These are phyloP conservation scores for Protea cynaroides DNA, from an alignment of 164 flowering plant species.

Conservation along the genomic window DNA sequence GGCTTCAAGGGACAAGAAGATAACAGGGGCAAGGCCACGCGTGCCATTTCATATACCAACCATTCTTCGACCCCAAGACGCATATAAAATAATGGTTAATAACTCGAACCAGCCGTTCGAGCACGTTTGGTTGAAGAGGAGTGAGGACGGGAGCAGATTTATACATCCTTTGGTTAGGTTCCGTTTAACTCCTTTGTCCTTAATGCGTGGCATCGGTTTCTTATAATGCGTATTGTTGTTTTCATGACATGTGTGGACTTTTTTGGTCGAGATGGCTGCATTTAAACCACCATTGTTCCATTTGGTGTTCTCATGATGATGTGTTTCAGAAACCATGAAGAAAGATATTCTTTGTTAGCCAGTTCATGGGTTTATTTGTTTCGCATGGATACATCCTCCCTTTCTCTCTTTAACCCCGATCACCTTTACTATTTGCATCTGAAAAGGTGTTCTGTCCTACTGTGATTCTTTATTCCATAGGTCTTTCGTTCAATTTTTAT, in stretches of 20 bases:
- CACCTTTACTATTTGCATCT: no score
- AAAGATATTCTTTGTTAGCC: no score
- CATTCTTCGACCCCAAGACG: slow-evolving; percentile 72
- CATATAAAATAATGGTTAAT: slow-evolving; percentile 65
- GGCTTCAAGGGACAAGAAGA: slow-evolving; percentile 43
- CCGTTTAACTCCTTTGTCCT: not conserved
- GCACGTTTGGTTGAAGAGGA: slow-evolving; percentile 88
- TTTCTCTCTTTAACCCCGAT: no score
- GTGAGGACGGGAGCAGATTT: slow-evolving; percentile 63
- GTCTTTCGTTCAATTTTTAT: no score
- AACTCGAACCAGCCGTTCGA: slow-evolving; percentile 78
- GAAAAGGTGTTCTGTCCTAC: no score
- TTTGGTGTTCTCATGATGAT: no score
- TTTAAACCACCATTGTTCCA: not conserved
- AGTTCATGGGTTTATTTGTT: no score
- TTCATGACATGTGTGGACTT: no score
- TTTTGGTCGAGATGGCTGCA: not conserved
- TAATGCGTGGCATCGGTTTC: not conserved
- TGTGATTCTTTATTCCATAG: no score
- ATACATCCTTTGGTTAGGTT: slow-evolving; percentile 83
- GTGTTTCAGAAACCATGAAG: no score
- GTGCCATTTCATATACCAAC: slow-evolving; percentile 85
- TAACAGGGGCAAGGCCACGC: slow-evolving; percentile 32
- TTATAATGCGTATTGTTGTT: not conserved
- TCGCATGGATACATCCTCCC: no score